Evolutionary conservation across 768 basidiomycete species (phyloP).

Genomic region (Boletus reticulatus): DNA sequence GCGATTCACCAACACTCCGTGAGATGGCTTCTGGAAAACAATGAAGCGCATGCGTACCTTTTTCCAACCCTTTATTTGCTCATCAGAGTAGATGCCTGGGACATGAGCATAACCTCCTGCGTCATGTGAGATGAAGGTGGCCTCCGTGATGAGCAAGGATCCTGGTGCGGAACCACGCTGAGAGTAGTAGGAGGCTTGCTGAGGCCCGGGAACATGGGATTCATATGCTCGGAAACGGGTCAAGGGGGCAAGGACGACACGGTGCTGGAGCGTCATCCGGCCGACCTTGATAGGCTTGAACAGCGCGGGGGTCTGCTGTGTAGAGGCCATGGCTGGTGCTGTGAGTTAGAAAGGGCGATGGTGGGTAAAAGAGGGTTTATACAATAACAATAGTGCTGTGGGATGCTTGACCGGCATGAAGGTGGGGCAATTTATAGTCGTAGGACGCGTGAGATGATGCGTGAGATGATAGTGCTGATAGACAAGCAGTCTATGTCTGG

Average conservation of each 20-base stretch:
- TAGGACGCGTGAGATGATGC: no score
- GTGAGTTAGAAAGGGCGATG: neutral
- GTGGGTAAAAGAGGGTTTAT: no score
- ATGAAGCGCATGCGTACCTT: neutral
- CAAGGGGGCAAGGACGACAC: neutral
- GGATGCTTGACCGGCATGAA: neutral
- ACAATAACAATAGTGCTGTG: no score
- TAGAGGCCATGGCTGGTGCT: neutral
- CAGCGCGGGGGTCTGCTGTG: neutral
- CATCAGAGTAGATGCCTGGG: neutral
- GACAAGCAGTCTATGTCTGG: no score
- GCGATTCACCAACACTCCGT: neutral
- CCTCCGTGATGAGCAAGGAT: constrained; percentile 57
- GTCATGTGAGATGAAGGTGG: constrained; percentile 41
- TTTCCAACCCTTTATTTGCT: neutral
- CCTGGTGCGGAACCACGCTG: constrained; percentile 48
- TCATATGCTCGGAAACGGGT: constrained; percentile 5
- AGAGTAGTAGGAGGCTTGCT: constrained; percentile 43
- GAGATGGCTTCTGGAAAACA: neutral
- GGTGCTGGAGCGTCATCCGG: neutral
- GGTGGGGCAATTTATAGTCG: neutral
- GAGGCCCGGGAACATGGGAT: constrained; percentile 33
- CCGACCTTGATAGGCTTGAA: neutral
- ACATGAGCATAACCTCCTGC: neutral
- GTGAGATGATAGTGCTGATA: no score